A percentile compares a stretch with the other conserved stretches of the same genome.
phyloP scores from a whole-genome alignment of 495 filamentous ascomycete genomes.

The Durotheca rogersii region DNA sequence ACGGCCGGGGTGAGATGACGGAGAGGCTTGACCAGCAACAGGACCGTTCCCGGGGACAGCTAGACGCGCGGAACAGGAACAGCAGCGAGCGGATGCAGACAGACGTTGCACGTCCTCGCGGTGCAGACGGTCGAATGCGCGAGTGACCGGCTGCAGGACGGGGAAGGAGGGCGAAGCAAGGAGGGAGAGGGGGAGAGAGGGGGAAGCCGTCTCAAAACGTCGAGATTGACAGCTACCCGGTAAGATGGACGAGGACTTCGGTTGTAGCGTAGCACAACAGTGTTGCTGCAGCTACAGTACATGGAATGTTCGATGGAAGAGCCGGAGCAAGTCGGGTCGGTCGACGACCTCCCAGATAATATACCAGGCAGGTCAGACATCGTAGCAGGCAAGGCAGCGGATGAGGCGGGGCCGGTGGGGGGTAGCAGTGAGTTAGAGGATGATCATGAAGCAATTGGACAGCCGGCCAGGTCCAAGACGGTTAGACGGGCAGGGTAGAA shows the following conservation, averaged over 20 bases:
- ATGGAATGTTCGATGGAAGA: conserved; percentile 22
- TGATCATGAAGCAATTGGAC: conserved; percentile 26
- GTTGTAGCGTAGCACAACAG: conserved; percentile 25
- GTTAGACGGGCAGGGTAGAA: conserved; percentile 6
- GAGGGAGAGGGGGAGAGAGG: too few species aligned
- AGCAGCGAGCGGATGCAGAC: too few species aligned
- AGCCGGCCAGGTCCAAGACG: conserved; percentile 7
- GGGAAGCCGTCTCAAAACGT: conserved; percentile 5
- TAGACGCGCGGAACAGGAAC: conserved; percentile 21
- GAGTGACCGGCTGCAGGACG: conserved; percentile 23
- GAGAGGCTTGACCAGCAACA: not conserved
- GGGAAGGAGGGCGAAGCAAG: too few species aligned
- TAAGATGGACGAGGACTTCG: conserved; percentile 23
- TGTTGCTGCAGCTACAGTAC: conserved; percentile 8
- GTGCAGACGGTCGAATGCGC: conserved; percentile 1
- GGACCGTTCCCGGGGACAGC: conserved; percentile 6
- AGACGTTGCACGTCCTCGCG: conserved; percentile 14
- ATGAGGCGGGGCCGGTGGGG: not conserved
- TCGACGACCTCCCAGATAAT: conserved; percentile 9
- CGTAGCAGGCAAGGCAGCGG: not conserved
- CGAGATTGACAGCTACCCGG: conserved; percentile 22
- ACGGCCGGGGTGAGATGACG: not conserved
- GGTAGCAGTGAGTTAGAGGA: too few species aligned
- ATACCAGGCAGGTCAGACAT: conserved; percentile 18
- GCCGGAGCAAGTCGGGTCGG: conserved; percentile 28